Evolutionary conservation across 495 filamentous ascomycete genomes (phyloP), one percentile per base, ranked within the genome.

Genomic region (Trichoderma erinaceum): DNA sequence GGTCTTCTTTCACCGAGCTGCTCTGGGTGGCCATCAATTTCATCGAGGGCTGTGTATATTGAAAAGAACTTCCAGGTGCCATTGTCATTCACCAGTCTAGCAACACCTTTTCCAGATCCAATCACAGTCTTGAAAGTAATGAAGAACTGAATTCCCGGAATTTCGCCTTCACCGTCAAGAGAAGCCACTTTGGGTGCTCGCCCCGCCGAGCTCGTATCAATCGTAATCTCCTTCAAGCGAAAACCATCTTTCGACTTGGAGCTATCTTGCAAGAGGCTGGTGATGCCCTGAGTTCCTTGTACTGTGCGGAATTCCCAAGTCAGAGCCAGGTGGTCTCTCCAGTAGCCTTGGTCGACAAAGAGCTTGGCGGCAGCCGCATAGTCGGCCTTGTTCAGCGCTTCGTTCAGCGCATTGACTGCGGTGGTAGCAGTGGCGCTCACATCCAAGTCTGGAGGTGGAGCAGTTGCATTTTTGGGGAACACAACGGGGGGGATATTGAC

Each of bases 31-130:
- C 77, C 78, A 15, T 77, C 78, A 41, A 91, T 68, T 67, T 79
- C 81, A 38, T 86, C 78, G 64, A 91, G 73, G 2, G 79, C 77
- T 0, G 88, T 89, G 71, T 86, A 90, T 18, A 90, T 70, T 0
- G 83, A 83, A 78, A 87, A 92, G 13, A 88, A 84, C 77, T 87
- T 90, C 87, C 86, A 90, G 29, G 78, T 69, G 0, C 75, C 82
- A 65, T 79, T 61, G 46, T 84, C 79, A 68, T 84, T 79, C 1
- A 85, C 80, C 43, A 90, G 74, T 46, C 84, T 80, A 3, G 85
- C 77, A 13, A 89, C 72, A 2, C 89, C 89, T 0, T 80, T 75
- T 4, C 89, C 89, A 18, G 73, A 70, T 15, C 89, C 87, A 10
- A 82, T 71, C 10, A 81, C 75, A 0, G 85, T 86, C 32, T 80